Evolutionary conservation across 208 protist species (phyloP).

Genomic region (Trichomonas vaginalis): DNA sequence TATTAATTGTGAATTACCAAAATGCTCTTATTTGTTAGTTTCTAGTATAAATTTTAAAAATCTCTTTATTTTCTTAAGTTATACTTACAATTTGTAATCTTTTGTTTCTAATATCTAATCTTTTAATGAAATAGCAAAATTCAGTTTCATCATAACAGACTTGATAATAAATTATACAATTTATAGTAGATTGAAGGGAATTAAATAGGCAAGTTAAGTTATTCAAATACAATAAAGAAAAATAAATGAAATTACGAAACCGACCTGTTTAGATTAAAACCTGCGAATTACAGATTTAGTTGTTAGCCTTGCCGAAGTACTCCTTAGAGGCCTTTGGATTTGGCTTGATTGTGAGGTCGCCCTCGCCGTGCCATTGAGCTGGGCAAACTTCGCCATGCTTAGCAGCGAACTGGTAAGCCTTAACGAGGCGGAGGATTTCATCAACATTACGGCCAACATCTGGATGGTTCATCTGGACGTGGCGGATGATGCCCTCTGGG

Average conservation of each 20-base stretch:
- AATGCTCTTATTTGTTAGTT: not conserved
- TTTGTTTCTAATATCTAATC: not conserved
- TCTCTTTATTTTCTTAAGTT: not conserved
- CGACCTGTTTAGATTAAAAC: too few relatives aligned
- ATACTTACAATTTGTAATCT: too few relatives aligned
- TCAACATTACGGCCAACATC: conserved; percentile 11
- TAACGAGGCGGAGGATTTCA: not conserved
- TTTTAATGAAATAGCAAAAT: too few relatives aligned
- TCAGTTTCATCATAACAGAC: too few relatives aligned
- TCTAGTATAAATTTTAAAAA: not conserved
- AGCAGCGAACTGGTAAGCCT: not conserved
- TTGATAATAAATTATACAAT: not conserved
- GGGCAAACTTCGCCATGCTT: conserved; percentile 19
- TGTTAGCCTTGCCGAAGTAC: not conserved
- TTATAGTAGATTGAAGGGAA: not conserved
- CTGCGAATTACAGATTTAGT: not conserved
- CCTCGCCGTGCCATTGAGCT: not conserved
- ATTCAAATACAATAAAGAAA: too few relatives aligned
- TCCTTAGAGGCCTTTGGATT: not conserved
- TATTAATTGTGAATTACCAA: too few relatives aligned
- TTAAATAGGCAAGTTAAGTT: not conserved
- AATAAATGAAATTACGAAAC: too few relatives aligned
- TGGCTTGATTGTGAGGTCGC: not conserved
- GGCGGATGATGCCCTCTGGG: not conserved
- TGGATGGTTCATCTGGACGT: conserved; percentile 1